Conservation (phyloP, 768 basidiomycete species). For the Crassisporium funariophilum region DNA sequence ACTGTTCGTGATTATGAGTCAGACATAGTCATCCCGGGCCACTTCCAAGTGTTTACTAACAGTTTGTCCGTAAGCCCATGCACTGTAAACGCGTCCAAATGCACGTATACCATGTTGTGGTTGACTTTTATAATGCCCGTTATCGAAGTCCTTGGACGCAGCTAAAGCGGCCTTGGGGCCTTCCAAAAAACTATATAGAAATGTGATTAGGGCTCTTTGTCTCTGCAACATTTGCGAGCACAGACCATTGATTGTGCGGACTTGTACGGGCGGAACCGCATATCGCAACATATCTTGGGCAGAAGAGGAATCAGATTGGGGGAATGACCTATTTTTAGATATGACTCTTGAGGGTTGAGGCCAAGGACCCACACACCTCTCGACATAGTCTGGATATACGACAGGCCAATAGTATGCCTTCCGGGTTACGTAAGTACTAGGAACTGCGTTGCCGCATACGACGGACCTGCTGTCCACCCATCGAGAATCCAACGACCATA, state of each 20-base stretch:
- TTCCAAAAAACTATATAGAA: slow-evolving; percentile 52
- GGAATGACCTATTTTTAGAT: neutral
- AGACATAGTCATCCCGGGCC: no score
- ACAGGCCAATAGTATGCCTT: slow-evolving; percentile 61
- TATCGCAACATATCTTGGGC: neutral
- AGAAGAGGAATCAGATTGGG: neutral
- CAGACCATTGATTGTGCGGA: slow-evolving; percentile 32
- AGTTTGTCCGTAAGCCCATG: slow-evolving; percentile 62
- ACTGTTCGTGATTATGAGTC: slow-evolving; percentile 33
- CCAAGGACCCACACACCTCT: slow-evolving; percentile 46
- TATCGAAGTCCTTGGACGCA: slow-evolving; percentile 55
- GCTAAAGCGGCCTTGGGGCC: slow-evolving; percentile 57
- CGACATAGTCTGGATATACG: slow-evolving; percentile 55
- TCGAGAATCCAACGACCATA: slow-evolving; percentile 58
- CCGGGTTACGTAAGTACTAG: neutral
- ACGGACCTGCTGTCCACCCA: slow-evolving; percentile 54
- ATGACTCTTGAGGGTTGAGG: no score
- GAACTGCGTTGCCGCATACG: neutral
- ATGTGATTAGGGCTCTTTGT: neutral
- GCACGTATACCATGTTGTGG: slow-evolving; percentile 56
- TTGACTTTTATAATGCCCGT: slow-evolving; percentile 50
- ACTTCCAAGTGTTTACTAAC: slow-evolving; percentile 31
- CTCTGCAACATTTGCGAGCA: neutral
- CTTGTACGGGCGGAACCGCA: slow-evolving; percentile 46
- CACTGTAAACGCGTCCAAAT: slow-evolving; percentile 56